phyloP scores from a whole-genome alignment of 352 stramenopile genomes.

The Phytopythium boreale region DNA sequence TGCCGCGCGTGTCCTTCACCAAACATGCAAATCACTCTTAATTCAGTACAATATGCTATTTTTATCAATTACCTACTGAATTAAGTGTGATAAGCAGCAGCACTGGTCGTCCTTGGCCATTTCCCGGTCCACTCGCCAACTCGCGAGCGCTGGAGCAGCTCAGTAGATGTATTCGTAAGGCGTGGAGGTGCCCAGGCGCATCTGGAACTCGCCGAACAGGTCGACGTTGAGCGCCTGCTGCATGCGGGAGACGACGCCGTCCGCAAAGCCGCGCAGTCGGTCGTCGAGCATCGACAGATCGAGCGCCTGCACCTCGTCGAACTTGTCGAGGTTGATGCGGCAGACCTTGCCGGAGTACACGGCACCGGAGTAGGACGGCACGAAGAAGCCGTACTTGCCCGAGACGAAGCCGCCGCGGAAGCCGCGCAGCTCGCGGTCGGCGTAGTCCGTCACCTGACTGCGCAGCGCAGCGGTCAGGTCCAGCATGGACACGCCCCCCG shows the following conservation, averaged over 20 bases:
- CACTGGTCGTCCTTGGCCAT: not conserved
- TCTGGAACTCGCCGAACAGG: conserved; percentile 62
- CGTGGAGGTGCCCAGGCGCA: conserved; percentile 57
- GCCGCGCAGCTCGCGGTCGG: conserved; percentile 57
- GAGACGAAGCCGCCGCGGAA: conserved; percentile 67
- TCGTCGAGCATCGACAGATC: conserved; percentile 53
- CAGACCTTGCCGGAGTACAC: conserved; percentile 72
- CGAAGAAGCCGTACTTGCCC: conserved; percentile 80
- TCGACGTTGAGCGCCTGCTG: conserved; percentile 44
- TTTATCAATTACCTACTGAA: not conserved
- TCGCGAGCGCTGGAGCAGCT: not conserved
- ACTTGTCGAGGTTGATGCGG: conserved; percentile 76
- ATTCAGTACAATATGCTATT: not conserved
- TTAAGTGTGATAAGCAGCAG: not conserved
- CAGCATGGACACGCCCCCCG: conserved; percentile 39
- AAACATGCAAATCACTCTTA: not conserved
- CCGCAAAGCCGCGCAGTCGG: conserved; percentile 42
- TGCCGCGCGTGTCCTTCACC: not conserved
- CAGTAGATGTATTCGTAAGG: conserved; percentile 72
- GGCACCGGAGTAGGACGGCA: conserved; percentile 69
- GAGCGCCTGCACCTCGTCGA: conserved; percentile 73
- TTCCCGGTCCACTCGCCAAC: too few relatives aligned
- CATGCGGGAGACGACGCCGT: conserved; percentile 48
- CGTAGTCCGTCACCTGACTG: conserved; percentile 66
- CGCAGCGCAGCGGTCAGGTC: conserved; percentile 50